Evolutionary conservation across 768 basidiomycete species (phyloP).

Genomic region (Naematelia aurantialba): DNA sequence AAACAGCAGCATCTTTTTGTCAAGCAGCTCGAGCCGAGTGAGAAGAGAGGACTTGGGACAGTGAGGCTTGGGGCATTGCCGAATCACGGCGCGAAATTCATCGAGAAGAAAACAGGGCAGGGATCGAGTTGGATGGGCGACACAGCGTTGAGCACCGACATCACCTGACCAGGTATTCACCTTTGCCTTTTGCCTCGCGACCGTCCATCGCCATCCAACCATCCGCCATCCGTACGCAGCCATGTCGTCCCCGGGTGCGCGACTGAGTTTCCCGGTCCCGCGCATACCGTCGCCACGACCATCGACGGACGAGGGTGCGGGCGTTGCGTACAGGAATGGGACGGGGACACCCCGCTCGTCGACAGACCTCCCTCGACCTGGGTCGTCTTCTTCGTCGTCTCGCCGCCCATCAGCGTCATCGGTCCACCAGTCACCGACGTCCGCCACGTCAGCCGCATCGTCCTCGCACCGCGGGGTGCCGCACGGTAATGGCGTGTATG

Average conservation of each 20-base stretch:
- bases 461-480: background rate
- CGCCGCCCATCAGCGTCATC: background rate
- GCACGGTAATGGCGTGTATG: background rate
- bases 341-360: background rate
- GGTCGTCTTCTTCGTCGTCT: background rate
- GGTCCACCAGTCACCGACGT: background rate
- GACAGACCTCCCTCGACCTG: background rate
- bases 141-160: background rate
- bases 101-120: background rate
- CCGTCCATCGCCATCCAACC: background rate
- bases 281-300: background rate
- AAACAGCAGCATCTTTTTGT: too few relatives aligned
- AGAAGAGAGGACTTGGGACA: too few relatives aligned
- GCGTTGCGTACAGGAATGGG: background rate
- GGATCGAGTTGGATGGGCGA: background rate
- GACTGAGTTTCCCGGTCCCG: background rate
- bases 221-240: too few relatives aligned
- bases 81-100: too few relatives aligned
- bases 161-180: background rate
- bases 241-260: background rate
- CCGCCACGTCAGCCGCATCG: background rate
- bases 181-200: too few relatives aligned
- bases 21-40: too few relatives aligned
- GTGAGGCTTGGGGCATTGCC: too few relatives aligned
- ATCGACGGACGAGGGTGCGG: background rate